phyloP scores from a whole-genome alignment of 2,329 filamentous ascomycete species.

The Fusarium redolens region DNA sequence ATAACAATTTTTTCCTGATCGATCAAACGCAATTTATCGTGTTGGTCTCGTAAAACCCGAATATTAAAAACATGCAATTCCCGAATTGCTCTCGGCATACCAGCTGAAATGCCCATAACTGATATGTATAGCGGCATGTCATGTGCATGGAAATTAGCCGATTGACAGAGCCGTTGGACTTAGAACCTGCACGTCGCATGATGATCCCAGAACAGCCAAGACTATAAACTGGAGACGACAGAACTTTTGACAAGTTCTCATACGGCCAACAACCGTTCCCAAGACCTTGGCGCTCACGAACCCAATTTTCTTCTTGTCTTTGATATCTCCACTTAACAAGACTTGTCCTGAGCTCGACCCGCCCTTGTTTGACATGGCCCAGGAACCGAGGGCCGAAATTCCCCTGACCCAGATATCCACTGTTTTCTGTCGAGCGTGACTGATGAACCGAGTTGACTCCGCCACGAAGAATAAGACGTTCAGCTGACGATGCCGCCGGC shows the following conservation, averaged over 20 bases:
- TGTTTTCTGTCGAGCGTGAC: not conserved
- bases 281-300: slow-evolving; percentile 20
- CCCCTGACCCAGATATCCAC: slow-evolving; percentile 9
- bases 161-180: not conserved
- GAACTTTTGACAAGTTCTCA: slow-evolving; percentile 13
- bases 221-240: slow-evolving; percentile 9
- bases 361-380: not conserved
- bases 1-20: not conserved
- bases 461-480: not conserved
- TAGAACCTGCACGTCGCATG: slow-evolving; percentile 6
- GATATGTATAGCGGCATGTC: not conserved
- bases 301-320: not conserved
- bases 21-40: not conserved
- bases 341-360: slow-evolving; percentile 18
- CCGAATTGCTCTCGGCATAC: not conserved
- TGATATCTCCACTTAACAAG: slow-evolving; percentile 21
- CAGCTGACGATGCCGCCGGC: not conserved
- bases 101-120: no score
- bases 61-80: not conserved
- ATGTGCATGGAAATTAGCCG: slow-evolving; percentile 7
- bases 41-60: not conserved
- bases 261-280: slow-evolving; percentile 1
- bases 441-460: not conserved
- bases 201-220: slow-evolving; percentile 13
- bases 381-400: slow-evolving; percentile 27